Conservation (phyloP, 1,284 basidiomycete genomes). For the Cryptococcus sp. region DNA sequence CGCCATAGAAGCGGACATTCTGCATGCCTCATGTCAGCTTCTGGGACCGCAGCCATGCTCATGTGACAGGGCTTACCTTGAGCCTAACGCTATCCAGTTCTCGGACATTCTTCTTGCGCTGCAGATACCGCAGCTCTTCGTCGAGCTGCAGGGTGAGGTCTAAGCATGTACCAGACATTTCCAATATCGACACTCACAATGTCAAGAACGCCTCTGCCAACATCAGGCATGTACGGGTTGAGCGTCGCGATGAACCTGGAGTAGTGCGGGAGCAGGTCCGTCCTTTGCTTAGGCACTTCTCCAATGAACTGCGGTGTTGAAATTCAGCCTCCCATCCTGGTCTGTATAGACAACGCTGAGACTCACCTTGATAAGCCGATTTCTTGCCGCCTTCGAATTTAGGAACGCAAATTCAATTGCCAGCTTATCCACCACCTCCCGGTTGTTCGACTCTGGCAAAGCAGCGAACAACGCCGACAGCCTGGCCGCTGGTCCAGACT, state of each 20-base stretch:
- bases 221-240: conserved; percentile 88
- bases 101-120: conserved; percentile 85
- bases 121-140: conserved; percentile 94
- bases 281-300: conserved; percentile 81
- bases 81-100: conserved; percentile 79
- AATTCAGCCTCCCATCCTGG: not conserved
- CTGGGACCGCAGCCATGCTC: not conserved
- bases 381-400: conserved; percentile 92
- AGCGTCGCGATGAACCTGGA: conserved; percentile 83
- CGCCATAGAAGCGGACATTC: conserved; percentile 87
- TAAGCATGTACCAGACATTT: not conserved
- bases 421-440: conserved; percentile 86
- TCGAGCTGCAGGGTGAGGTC: conserved; percentile 65
- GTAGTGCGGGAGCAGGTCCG: conserved; percentile 91
- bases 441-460: conserved; percentile 87
- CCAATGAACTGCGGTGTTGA: conserved; percentile 65
- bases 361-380: conserved; percentile 75
- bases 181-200: conserved; percentile 56
- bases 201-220: conserved; percentile 75
- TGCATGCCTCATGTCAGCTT: conserved; percentile 43
- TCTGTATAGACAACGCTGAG: not conserved
- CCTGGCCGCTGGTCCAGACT: conserved; percentile 83
- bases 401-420: conserved; percentile 94
- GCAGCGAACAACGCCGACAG: conserved; percentile 88
- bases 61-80: conserved; percentile 58